Evolutionary conservation across 192 early-diverging fungal species (phyloP), one percentile per base, ranked within the genome.

Genomic region (Backusella psychrophila): DNA sequence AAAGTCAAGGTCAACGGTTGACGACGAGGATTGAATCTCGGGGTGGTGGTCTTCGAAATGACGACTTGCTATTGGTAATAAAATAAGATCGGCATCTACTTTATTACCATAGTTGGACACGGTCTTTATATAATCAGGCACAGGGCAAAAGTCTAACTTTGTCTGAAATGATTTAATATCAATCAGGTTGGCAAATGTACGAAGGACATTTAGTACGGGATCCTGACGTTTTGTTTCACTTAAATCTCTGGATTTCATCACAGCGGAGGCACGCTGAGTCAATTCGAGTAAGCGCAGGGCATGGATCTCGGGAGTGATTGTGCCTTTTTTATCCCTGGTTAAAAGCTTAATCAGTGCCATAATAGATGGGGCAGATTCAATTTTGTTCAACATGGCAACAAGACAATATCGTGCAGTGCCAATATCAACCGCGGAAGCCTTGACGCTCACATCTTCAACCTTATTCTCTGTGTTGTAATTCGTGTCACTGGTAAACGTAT

Each of bases 211-310:
- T 80, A 98, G 81, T 15, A 95, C 86, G 0, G 95, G 89, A 75
- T 97, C 97, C 8, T 82, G 80, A 4, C 85, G 82, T 9, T 91
- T 72, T 11, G 90, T 94, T 34, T 87, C 82, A 49, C 83, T 85
- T 0, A 84, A 80, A 68, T 96, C 92, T 21, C 88, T 80, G n/a
- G 90, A 90, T 78, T 90, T 86, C 89, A 98, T 91, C 12, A 97
- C 82, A 14, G 90, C 87, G 0, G 95, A 96, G 31, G 91, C 87
- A 39, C 97, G 93, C 41, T 96, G 89, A 6, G 92, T 93, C 19
- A 95, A 78, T 75, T 92, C 89, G 41, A 96, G 75, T 19, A 98
- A 74, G n/a, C 96, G 91, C 42, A 98, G 82, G 7, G 92, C 96
- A 70, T 86, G 69, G 1, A 87, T 73, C 6, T 80, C 70, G 65